These are phyloP conservation scores for Paspalum vaginatum DNA, from an alignment of 176 grass and related monocot species.

Conservation along the genomic window DNA sequence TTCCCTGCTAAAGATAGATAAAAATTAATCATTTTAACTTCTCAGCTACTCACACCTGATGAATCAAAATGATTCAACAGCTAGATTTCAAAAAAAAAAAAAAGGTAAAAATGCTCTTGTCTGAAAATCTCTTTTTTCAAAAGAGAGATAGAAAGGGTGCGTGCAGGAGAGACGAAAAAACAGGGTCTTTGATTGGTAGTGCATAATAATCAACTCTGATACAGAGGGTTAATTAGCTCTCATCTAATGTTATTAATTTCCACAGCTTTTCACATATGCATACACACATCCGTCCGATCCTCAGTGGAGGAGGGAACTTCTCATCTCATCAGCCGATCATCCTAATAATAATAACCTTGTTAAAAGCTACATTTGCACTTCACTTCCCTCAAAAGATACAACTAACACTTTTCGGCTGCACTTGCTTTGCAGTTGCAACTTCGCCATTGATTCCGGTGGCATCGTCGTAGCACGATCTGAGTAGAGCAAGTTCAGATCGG, in stretches of 20 bases:
- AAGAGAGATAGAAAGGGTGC: not conserved
- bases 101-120: no score
- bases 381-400: not conserved
- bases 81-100: no score
- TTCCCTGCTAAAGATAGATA: no score
- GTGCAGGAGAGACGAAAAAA: not conserved
- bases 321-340: constrained; percentile 20
- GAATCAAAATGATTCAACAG: no score
- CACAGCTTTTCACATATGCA: constrained; percentile 36
- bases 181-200: not conserved
- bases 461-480: not conserved
- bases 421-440: constrained; percentile 28
- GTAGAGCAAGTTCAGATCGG: constrained; percentile 12
- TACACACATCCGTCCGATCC: constrained; percentile 30
- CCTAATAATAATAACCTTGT: not conserved
- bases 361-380: constrained; percentile 32
- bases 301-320: not conserved
- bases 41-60: no score
- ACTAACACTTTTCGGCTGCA: constrained; percentile 11
- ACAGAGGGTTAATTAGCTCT: constrained; percentile 32
- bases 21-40: no score
- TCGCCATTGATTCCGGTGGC: not conserved
- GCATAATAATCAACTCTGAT: not conserved
- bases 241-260: constrained; percentile 35
- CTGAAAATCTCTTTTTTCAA: not conserved